Conservation (phyloP, 2,329 filamentous ascomycete genomes). For the Arthrobotrys iridis region DNA sequence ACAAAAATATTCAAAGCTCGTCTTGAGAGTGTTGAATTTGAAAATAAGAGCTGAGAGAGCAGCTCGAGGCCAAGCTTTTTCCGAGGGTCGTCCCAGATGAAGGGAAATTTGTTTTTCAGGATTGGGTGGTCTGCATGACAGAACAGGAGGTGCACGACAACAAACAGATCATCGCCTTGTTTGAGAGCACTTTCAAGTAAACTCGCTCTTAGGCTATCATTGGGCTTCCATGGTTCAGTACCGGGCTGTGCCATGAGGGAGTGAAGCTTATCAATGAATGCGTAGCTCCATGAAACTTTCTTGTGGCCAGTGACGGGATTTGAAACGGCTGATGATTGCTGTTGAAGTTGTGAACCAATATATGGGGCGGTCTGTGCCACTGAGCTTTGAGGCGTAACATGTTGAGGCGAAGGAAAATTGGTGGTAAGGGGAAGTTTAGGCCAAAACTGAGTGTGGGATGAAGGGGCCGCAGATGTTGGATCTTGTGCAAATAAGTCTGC, state of each 20-base stretch:
- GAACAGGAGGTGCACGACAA: constrained; percentile 39
- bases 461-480: not conserved
- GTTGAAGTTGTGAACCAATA: not conserved
- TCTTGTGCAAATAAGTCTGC: not conserved
- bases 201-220: constrained; percentile 36
- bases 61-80: constrained; percentile 34
- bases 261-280: constrained; percentile 22
- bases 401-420: not conserved
- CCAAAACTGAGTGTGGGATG: not conserved
- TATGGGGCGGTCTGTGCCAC: not conserved
- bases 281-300: constrained; percentile 14
- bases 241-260: constrained; percentile 19
- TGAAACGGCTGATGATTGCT: not conserved
- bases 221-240: constrained; percentile 9
- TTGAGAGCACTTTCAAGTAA: constrained; percentile 42
- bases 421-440: not conserved
- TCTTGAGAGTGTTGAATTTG: constrained; percentile 27
- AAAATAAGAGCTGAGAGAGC: constrained; percentile 38
- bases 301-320: not conserved
- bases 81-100: constrained; percentile 7
- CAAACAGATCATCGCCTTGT: constrained; percentile 39
- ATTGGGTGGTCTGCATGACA: constrained; percentile 27
- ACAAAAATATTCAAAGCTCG: constrained; percentile 23
- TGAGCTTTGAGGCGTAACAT: not conserved
- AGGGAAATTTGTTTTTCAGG: constrained; percentile 15